Conservation (phyloP, 2,329 filamentous ascomycete species). For the Hyphodiscus sp. region DNA sequence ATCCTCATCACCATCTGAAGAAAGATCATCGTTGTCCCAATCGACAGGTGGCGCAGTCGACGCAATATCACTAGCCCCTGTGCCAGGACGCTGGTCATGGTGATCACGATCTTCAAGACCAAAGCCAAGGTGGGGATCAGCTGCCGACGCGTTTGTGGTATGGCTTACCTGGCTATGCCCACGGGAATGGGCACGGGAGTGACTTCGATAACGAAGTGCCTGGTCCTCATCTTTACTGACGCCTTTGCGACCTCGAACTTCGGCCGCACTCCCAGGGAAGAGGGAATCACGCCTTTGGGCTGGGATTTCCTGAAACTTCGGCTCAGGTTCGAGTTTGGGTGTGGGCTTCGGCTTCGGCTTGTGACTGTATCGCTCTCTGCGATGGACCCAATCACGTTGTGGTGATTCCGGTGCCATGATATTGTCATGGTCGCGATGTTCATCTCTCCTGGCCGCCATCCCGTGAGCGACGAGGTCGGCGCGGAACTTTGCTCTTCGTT, state of each 20-base stretch:
- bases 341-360: constrained; percentile 1
- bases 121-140: neutral
- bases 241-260: neutral
- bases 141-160: neutral
- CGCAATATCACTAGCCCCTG: neutral
- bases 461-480: constrained; percentile 6
- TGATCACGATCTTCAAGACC: neutral
- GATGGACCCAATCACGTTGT: constrained; percentile 2
- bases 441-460: neutral
- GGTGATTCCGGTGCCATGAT: neutral
- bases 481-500: constrained; percentile 10
- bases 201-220: constrained; percentile 33
- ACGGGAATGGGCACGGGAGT: constrained; percentile 33
- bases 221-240: neutral
- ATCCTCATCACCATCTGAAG: constrained; percentile 25
- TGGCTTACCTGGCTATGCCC: neutral
- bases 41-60: neutral
- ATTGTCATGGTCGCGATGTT: neutral
- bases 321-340: neutral
- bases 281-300: neutral
- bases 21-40: constrained; percentile 2
- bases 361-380: neutral
- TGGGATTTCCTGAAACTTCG: no score
- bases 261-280: neutral
- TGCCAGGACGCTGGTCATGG: no score